Evolutionary conservation across 805 yeast genomes (phyloP).

Genomic region (Saturnispora gosingensis): DNA sequence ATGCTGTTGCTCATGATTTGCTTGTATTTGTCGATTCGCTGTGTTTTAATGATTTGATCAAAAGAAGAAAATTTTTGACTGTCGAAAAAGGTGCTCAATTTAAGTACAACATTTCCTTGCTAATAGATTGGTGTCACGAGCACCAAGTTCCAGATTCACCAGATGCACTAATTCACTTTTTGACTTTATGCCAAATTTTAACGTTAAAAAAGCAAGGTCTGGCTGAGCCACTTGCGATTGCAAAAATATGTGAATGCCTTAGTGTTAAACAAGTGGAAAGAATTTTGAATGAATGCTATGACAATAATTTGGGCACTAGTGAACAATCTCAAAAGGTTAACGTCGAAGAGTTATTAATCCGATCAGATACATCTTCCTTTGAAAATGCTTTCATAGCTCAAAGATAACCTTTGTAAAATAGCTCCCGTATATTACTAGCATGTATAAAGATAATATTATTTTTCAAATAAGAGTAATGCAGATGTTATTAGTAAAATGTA

Average conservation of each 20-base stretch:
- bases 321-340: background rate
- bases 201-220: constrained; percentile 9
- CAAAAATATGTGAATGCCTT: constrained; percentile 3
- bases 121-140: constrained; percentile 13
- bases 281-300: constrained; percentile 7
- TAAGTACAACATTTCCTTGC: constrained; percentile 8
- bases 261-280: constrained; percentile 8
- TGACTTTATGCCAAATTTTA: constrained; percentile 10
- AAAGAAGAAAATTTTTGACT: constrained; percentile 5
- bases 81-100: constrained; percentile 3
- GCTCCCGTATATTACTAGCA: background rate
- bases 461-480: background rate
- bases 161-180: constrained; percentile 7
- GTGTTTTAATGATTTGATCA: constrained; percentile 10
- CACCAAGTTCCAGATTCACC: constrained; percentile 11
- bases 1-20: constrained; percentile 8
- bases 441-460: background rate
- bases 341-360: background rate
- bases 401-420: background rate
- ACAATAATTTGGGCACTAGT: background rate
- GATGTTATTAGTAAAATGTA: background rate
- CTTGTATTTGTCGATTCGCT: constrained; percentile 8
- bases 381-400: constrained; percentile 6
- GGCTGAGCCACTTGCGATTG: constrained; percentile 6
- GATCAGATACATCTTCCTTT: background rate